A percentile compares a stretch with the other conserved stretches of the same genome.
These are phyloP conservation scores for Debaryomyces castellii DNA, from an alignment of 805 yeast genomes.

Conservation along the genomic window DNA sequence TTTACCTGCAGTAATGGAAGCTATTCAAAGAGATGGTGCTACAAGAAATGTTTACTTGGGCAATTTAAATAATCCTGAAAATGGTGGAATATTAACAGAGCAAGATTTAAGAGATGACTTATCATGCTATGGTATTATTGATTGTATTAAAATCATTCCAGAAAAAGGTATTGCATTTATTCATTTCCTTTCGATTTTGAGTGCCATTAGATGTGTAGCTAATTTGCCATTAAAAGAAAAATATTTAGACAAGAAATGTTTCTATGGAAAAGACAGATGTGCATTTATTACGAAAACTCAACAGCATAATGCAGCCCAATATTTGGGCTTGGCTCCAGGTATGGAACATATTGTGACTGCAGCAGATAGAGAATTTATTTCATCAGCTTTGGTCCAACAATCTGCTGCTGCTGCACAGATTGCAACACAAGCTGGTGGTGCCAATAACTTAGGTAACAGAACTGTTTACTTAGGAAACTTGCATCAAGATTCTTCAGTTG, in stretches of 20 bases:
- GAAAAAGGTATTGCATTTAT: constrained; percentile 88
- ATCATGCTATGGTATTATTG: constrained; percentile 76
- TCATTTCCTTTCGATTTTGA: constrained; percentile 80
- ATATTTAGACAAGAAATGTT: constrained; percentile 76
- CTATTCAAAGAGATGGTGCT: constrained; percentile 83
- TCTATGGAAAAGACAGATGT: constrained; percentile 92
- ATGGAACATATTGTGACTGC: constrained; percentile 76
- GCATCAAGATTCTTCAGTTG: constrained; percentile 83
- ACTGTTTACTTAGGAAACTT: constrained; percentile 89
- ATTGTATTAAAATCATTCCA: constrained; percentile 73
- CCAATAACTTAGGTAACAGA: constrained; percentile 86
- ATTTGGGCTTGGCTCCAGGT: constrained; percentile 87
- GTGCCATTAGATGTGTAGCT: constrained; percentile 85
- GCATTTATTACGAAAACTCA: constrained; percentile 94
- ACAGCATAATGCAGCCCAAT: constrained; percentile 96
- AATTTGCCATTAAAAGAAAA: constrained; percentile 64
- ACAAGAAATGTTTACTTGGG: constrained; percentile 94
- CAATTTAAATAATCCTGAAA: constrained; percentile 60
- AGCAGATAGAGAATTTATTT: constrained; percentile 61
- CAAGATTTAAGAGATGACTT: constrained; percentile 67
- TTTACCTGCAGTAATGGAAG: constrained; percentile 69
- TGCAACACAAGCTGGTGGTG: constrained; percentile 93
- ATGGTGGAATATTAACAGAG: constrained; percentile 51
- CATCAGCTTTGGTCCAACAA: constrained; percentile 83
- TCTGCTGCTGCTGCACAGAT: constrained; percentile 98